Percentiles rank a stretch among this genome's conserved stretches.
Evolutionary conservation across 2,329 filamentous ascomycete species (phyloP).

Genomic region (Emericellopsis cladophorae): DNA sequence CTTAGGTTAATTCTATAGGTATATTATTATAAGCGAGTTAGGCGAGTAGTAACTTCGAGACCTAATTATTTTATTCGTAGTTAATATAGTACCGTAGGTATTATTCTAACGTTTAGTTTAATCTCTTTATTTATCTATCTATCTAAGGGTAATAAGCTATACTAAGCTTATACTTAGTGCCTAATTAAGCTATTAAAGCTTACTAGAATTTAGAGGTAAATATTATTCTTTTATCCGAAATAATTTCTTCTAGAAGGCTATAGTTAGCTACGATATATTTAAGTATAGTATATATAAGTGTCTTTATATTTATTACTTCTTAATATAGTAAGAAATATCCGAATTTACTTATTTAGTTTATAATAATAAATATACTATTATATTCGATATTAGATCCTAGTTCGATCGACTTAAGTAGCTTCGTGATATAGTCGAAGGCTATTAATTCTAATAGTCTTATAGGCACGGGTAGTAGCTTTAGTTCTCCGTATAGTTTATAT

Average conservation of each 20-base stretch:
- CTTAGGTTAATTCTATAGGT: constrained; percentile 4
- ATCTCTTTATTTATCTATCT: constrained; percentile 2
- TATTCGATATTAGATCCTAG: too few species aligned
- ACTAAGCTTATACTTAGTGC: constrained; percentile 2
- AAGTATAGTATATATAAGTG: constrained; percentile 1
- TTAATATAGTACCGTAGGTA: too few species aligned
- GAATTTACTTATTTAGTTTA: constrained; percentile 3
- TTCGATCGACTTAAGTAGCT: constrained; percentile 3
- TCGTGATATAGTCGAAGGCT: constrained; percentile 3
- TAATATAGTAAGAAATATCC: constrained; percentile 1
- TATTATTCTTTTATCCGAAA: constrained; percentile 1
- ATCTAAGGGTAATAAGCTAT: constrained; percentile 2
- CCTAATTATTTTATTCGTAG: too few species aligned
- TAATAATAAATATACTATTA: constrained; percentile 3
- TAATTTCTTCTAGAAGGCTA: constrained; percentile 3
- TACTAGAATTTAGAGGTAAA: constrained; percentile 3
- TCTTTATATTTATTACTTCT: constrained; percentile 1
- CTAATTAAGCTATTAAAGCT: constrained; percentile 1
- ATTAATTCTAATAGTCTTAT: constrained; percentile 4
- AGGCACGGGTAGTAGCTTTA: constrained; percentile 3
- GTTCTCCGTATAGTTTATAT: constrained; percentile 5
- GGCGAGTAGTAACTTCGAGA: too few species aligned
- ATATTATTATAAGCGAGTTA: neutral
- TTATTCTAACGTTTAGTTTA: too few species aligned
- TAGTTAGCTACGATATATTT: constrained; percentile 1